These are phyloP conservation scores for Crassisporium funariophilum DNA, from an alignment of 768 basidiomycete genomes.

Conservation along the genomic window DNA sequence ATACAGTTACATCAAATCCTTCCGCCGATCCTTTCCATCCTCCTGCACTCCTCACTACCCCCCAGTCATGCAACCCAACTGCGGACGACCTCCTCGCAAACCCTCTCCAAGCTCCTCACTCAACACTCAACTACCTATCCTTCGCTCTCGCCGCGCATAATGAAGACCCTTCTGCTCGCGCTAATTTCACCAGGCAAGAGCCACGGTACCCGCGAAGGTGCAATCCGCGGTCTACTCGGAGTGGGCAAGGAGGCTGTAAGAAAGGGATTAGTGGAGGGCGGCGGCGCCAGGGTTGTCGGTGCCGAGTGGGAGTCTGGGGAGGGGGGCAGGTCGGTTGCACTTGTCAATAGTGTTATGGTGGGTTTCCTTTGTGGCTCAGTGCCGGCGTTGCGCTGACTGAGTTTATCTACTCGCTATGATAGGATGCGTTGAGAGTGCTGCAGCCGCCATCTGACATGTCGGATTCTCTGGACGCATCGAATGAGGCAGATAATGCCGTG, in stretches of 20 bases:
- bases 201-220: constrained; percentile 85
- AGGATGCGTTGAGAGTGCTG: constrained; percentile 67
- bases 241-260: constrained; percentile 85
- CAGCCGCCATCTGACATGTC: constrained; percentile 60
- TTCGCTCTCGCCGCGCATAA: constrained; percentile 82
- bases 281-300: constrained; percentile 75
- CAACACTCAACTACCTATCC: constrained; percentile 90
- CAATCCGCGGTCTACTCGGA: constrained; percentile 82
- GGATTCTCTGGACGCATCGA: constrained; percentile 52
- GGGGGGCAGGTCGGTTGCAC: constrained; percentile 38
- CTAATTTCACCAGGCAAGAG: constrained; percentile 73
- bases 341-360: constrained; percentile 68
- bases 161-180: constrained; percentile 91
- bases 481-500: constrained; percentile 49
- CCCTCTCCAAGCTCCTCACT: constrained; percentile 77
- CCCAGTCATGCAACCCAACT: constrained; percentile 68
- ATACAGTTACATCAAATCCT: constrained; percentile 91
- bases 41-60: constrained; percentile 86
- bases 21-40: constrained; percentile 87
- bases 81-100: constrained; percentile 81
- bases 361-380: constrained; percentile 14
- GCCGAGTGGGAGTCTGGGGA: constrained; percentile 55
- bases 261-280: constrained; percentile 80
- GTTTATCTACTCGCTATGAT: neutral
- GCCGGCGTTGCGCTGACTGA: neutral